Percentiles rank a stretch among this genome's conserved stretches.
These are phyloP conservation scores for Aegilops longissima DNA, from an alignment of 176 grass and related monocot genomes.

Conservation along the genomic window DNA sequence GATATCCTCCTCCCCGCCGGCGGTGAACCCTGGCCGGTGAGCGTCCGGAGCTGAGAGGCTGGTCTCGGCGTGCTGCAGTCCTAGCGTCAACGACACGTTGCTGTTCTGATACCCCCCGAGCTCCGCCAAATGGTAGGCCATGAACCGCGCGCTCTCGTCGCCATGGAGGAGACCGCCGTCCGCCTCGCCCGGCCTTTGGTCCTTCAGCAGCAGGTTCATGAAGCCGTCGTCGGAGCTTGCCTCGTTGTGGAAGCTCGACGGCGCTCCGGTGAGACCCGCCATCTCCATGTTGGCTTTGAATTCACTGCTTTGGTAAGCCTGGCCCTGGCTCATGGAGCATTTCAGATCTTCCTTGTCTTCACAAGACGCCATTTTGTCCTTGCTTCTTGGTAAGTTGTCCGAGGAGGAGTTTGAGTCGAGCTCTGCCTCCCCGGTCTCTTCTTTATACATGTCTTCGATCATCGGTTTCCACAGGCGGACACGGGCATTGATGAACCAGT, in stretches of 20 bases:
- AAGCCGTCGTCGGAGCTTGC: conserved; percentile 61
- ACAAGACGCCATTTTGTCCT: conserved; percentile 54
- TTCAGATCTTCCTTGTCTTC: conserved; percentile 71
- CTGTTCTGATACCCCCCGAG: conserved; percentile 51
- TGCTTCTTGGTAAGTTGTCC: conserved; percentile 55
- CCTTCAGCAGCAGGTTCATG: conserved; percentile 93
- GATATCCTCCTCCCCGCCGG: conserved; percentile 45
- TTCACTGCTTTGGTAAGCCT: conserved; percentile 54
- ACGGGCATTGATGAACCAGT: conserved; percentile 99
- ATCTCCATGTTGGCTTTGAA: conserved; percentile 47
- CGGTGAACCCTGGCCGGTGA: conserved; percentile 53
- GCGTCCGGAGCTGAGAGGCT: conserved; percentile 44
- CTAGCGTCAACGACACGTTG: conserved; percentile 78
- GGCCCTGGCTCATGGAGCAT: conserved; percentile 43
- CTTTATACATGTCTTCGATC: conserved; percentile 99
- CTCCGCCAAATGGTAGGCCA: conserved; percentile 67
- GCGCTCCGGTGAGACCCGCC: conserved; percentile 37
- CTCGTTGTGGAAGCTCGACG: conserved; percentile 52
- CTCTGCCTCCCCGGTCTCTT: conserved; percentile 83
- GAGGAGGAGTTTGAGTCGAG: conserved; percentile 86
- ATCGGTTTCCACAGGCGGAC: conserved; percentile 99
- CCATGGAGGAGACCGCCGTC: conserved; percentile 54
- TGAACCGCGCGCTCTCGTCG: conserved; percentile 41
- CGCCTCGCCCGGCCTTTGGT: conserved; percentile 43
- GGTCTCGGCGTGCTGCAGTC: conserved; percentile 67